phyloP scores from a whole-genome alignment of 208 protist species.

The Acanthamoeba triangularis region DNA sequence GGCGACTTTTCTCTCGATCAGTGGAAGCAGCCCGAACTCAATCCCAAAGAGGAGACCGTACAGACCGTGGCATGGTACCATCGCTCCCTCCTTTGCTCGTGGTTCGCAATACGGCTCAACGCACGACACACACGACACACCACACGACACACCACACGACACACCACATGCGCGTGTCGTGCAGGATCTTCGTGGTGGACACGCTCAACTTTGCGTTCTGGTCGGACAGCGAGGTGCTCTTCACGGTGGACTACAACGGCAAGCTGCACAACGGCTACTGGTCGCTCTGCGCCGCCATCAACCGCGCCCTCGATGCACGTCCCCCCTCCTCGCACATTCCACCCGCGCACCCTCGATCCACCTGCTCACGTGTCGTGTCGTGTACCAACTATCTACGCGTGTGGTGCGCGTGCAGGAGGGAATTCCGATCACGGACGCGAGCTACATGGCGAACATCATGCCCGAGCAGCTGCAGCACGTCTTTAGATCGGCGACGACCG shows the following conservation, averaged over 20 bases:
- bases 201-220: slow-evolving; percentile 89
- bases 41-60: slow-evolving; percentile 54
- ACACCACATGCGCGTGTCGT: neutral
- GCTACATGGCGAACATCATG: slow-evolving; percentile 69
- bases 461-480: slow-evolving; percentile 55
- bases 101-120: neutral
- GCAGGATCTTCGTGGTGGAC: slow-evolving; percentile 85
- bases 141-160: neutral
- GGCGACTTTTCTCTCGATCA: slow-evolving; percentile 32
- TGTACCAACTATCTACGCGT: too few relatives aligned
- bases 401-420: slow-evolving; percentile 56
- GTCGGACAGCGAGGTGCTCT: slow-evolving; percentile 75
- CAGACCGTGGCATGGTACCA: slow-evolving; percentile 15
- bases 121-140: too few relatives aligned
- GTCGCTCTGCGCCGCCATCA: slow-evolving; percentile 84
- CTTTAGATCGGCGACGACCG: slow-evolving; percentile 56
- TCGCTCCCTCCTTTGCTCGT: neutral
- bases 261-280: slow-evolving; percentile 83
- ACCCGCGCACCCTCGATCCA: too few relatives aligned
- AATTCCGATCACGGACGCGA: slow-evolving; percentile 44
- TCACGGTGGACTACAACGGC: slow-evolving; percentile 65
- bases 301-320: slow-evolving; percentile 82
- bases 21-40: slow-evolving; percentile 66
- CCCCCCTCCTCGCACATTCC: neutral
- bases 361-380: too few relatives aligned